phyloP scores from a whole-genome alignment of 345 rosid genomes.

The Eucalyptus curtisii region DNA sequence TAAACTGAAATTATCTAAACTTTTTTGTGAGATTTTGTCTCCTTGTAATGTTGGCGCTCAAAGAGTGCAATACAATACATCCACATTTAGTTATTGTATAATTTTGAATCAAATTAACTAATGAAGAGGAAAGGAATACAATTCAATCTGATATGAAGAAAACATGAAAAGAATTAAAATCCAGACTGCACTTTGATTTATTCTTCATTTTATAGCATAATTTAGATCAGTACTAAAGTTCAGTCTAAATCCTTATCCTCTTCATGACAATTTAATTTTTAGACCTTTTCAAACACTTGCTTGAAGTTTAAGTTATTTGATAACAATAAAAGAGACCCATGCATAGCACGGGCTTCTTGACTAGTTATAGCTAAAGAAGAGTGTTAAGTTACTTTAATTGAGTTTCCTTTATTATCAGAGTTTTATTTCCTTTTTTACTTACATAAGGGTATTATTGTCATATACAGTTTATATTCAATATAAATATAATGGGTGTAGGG shows the following conservation, averaged over 20 bases:
- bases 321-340: not conserved
- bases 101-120: not conserved
- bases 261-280: fast-evolving
- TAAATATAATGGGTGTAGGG: too few species aligned
- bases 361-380: not conserved
- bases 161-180: not conserved
- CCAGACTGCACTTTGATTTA: not conserved
- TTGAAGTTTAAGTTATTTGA: not conserved
- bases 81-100: not conserved
- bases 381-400: too few species aligned
- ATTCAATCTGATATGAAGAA: not conserved
- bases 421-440: too few species aligned
- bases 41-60: not conserved
- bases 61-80: not conserved
- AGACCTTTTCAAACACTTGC: not conserved
- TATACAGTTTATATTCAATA: too few species aligned
- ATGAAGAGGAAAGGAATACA: not conserved
- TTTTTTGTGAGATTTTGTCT: not conserved
- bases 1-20: not conserved
- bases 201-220: not conserved
- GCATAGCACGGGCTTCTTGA: not conserved
- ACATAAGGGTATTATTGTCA: too few species aligned
- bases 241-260: not conserved
- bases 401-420: too few species aligned
- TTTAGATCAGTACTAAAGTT: not conserved